Evolutionary conservation across 1,139 yeast species (phyloP), one percentile per base, ranked within the genome.

Genomic region (Debaryomycetaceae sp.): DNA sequence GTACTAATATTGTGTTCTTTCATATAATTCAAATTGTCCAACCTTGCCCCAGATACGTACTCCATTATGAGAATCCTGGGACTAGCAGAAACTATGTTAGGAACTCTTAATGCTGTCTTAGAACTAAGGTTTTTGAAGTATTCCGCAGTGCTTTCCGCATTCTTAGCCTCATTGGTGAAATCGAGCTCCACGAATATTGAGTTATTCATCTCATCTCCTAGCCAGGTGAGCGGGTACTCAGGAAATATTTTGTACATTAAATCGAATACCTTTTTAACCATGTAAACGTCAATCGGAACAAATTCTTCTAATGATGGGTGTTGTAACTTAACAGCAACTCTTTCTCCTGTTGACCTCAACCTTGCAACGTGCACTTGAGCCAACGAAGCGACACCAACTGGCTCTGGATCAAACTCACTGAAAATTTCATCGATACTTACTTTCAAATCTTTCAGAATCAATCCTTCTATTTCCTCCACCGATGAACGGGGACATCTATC

Each of bases 361-460:
- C 63, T 75, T 0, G 95, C 99, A 33, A 73, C 67, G 61, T 92
- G 98, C 7, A 92, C 99, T 56, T 92, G 99, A 0, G 98, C 98
- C 49, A 92, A 70, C 1, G 96, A 87, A 0, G 98, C 98, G 11
- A 89, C 95, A 1, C 98, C 99, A 33, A 92, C 79, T 0, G 99
- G 98, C 13, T 61, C 65, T 0, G 78, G 75, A 47, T 84, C 78
- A 58, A 92, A 87, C 26, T 75, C 79, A 9, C 67, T 59, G 58
- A 92, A 92, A 32, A 81, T 49, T 1, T 86, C 94, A n/a, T 73
- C 75, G 17, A 91, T 58, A 1, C 70, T 48, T n/a, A 63, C 55
- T 1, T 87, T 88, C 50, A 86, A 65, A 57, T 92, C 99, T 2
- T 62, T 58, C 35, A 59, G 52, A 52, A 92, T 81, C 84, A 92